phyloP scores from a whole-genome alignment of 176 grass and related monocot genomes.

The Phyllostachys edulis region DNA sequence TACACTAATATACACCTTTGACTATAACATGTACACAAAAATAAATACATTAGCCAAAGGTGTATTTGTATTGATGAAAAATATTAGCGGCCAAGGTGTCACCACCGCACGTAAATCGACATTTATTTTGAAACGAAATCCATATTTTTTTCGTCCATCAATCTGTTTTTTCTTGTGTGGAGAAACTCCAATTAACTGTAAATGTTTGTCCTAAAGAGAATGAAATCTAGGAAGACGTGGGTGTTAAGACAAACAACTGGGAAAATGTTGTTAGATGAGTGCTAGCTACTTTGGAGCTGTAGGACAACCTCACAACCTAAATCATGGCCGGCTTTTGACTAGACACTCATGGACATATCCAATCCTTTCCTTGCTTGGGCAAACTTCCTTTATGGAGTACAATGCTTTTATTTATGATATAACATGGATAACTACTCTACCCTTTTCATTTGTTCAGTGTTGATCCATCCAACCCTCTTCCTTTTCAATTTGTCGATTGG shows the following conservation, averaged over 20 bases:
- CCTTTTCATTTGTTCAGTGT: background rate
- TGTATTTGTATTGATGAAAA: no score
- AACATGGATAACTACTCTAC: no score
- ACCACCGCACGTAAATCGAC: background rate
- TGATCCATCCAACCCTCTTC: background rate
- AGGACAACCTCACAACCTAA: background rate
- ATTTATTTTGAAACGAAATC: background rate
- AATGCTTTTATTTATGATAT: no score
- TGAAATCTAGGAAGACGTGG: background rate
- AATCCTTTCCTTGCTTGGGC: background rate
- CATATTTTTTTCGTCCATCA: background rate
- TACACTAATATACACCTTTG: no score
- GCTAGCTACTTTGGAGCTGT: background rate
- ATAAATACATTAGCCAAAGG: no score
- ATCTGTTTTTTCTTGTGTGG: background rate
- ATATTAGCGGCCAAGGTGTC: no score
- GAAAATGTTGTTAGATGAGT: background rate
- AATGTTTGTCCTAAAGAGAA: background rate
- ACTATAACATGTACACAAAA: background rate
- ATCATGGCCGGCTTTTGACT: conserved; percentile 29
- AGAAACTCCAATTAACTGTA: background rate
- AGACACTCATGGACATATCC: background rate
- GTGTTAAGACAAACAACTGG: background rate
- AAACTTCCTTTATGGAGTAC: conserved; percentile 7
- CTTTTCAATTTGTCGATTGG: background rate